Conservation (phyloP, 768 basidiomycete genomes). For the Auriscalpium vulgare region DNA sequence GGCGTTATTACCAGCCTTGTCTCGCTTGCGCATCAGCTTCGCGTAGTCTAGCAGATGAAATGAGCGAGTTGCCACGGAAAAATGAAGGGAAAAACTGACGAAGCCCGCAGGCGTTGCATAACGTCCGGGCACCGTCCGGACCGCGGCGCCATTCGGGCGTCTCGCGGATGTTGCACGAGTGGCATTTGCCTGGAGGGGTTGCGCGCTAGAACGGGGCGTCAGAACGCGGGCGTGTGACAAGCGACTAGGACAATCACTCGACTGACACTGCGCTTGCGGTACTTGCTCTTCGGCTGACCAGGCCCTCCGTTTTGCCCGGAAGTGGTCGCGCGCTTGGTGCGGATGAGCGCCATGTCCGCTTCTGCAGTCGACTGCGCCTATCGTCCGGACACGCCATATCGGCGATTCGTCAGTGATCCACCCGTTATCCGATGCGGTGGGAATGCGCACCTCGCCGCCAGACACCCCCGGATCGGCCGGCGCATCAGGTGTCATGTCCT, state of each 20-base stretch:
- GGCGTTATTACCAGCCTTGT: slow-evolving; percentile 44
- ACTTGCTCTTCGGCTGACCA: slow-evolving; percentile 66
- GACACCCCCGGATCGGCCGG: slow-evolving; percentile 7
- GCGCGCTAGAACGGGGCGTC: slow-evolving; percentile 50
- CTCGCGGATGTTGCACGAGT: slow-evolving; percentile 81
- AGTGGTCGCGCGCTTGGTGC: slow-evolving; percentile 68
- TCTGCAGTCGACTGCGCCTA: slow-evolving; percentile 60
- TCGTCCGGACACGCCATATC: slow-evolving; percentile 20
- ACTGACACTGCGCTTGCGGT: slow-evolving; percentile 80
- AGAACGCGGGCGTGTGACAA: slow-evolving; percentile 16
- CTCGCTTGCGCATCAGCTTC: slow-evolving; percentile 72
- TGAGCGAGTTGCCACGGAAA: background rate
- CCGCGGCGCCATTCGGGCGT: slow-evolving; percentile 87
- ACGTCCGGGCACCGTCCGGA: slow-evolving; percentile 74
- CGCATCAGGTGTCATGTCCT: slow-evolving; percentile 51
- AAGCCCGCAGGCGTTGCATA: slow-evolving; percentile 82
- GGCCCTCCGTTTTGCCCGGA: slow-evolving; percentile 39
- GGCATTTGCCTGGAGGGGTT: slow-evolving; percentile 79
- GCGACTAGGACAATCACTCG: slow-evolving; percentile 7
- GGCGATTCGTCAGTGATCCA: slow-evolving; percentile 11
- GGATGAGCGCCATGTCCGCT: slow-evolving; percentile 80
- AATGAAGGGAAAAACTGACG: slow-evolving; percentile 43
- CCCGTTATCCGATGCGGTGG: slow-evolving; percentile 4
- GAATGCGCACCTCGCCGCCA: slow-evolving; percentile 3
- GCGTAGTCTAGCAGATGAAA: slow-evolving; percentile 53